Conservation (phyloP, 495 filamentous ascomycete genomes). For the Podospora bellae-mahoneyi region DNA sequence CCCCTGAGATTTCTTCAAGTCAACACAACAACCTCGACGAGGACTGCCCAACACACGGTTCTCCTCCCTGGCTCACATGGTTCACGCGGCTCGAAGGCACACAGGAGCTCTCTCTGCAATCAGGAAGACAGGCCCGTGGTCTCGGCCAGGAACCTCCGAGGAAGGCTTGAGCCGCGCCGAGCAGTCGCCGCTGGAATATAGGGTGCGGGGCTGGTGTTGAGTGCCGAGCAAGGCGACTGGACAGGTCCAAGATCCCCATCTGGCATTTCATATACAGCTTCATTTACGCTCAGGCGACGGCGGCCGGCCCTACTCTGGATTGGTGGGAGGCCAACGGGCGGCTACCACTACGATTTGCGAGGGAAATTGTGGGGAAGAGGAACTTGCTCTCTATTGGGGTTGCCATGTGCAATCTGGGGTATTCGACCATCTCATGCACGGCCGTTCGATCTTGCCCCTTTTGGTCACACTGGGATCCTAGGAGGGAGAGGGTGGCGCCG, state of each 20-base stretch:
- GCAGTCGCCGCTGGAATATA: constrained; percentile 34
- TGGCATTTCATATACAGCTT: constrained; percentile 35
- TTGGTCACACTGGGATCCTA: constrained; percentile 10
- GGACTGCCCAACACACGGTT: neutral
- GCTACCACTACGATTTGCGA: constrained; percentile 12
- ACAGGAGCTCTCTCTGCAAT: constrained; percentile 33
- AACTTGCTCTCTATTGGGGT: constrained; percentile 9
- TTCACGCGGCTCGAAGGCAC: constrained; percentile 9
- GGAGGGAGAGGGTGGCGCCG: neutral
- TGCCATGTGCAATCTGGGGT: constrained; percentile 26
- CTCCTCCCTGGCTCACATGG: neutral
- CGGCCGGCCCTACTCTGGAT: constrained; percentile 29
- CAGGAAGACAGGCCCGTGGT: constrained; percentile 47
- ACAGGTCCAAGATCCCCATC: constrained; percentile 33
- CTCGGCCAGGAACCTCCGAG: constrained; percentile 48
- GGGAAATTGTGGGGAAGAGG: constrained; percentile 35
- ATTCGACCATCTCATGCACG: constrained; percentile 31
- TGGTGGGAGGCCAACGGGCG: constrained; percentile 19
- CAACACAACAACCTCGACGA: neutral
- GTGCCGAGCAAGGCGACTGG: constrained; percentile 35
- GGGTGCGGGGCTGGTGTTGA: constrained; percentile 39
- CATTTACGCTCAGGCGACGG: constrained; percentile 36
- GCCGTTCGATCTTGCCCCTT: constrained; percentile 11
- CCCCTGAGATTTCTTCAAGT: constrained; percentile 10
- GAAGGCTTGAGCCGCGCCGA: constrained; percentile 33